Conservation (phyloP, 139 green algal species). For the Chlamydomonas sp. region DNA sequence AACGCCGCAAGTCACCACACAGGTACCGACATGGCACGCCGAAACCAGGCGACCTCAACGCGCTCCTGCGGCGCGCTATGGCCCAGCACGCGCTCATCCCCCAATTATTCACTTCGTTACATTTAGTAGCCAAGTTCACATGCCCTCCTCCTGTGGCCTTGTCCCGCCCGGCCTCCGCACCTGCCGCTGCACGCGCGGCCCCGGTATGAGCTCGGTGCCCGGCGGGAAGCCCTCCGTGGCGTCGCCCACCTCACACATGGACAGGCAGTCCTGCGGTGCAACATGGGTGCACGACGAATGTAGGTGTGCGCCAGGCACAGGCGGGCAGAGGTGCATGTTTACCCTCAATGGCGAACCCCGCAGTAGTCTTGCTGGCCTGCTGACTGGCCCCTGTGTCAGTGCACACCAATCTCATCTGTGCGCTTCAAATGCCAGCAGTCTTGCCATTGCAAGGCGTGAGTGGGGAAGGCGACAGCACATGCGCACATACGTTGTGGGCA, state of each 20-base stretch:
- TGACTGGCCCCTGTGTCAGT: too few species aligned
- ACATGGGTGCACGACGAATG: constrained; percentile 23
- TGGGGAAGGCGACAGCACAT: too few species aligned
- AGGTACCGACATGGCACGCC: background rate
- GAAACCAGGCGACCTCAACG: background rate
- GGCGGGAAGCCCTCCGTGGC: constrained; percentile 56
- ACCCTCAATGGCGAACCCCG: too few species aligned
- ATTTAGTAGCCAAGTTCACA: too few species aligned
- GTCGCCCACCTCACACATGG: constrained; percentile 68
- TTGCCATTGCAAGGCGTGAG: too few species aligned
- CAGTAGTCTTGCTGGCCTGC: too few species aligned
- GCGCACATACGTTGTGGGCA: too few species aligned
- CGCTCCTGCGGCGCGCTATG: background rate
- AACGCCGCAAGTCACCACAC: background rate
- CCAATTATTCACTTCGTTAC: background rate
- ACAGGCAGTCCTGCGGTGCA: constrained; percentile 77
- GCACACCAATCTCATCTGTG: too few species aligned
- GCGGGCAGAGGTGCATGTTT: background rate
- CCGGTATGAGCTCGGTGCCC: constrained; percentile 54
- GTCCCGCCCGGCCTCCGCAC: background rate
- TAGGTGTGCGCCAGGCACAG: background rate
- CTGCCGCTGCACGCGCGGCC: constrained; percentile 44
- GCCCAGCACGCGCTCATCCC: background rate
- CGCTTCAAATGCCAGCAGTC: too few species aligned
- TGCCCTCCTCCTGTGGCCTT: too few species aligned